These are phyloP conservation scores for Micractinium conductrix DNA, from an alignment of 139 green algal genomes.

Conservation along the genomic window DNA sequence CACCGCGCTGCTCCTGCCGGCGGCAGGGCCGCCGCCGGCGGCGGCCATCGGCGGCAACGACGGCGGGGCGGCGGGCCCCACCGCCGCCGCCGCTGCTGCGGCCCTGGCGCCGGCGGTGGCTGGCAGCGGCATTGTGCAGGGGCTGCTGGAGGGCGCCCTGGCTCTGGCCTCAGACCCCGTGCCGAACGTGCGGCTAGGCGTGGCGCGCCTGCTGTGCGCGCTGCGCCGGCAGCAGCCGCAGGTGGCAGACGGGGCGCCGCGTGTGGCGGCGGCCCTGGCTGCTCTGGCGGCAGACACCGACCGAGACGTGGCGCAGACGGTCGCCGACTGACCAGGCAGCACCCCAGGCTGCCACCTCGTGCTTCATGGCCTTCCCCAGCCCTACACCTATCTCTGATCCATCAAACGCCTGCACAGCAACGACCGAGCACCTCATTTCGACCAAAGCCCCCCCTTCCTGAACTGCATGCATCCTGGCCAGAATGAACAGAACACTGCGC, in stretches of 20 bases:
- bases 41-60: background rate
- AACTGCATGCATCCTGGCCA: too few relatives aligned
- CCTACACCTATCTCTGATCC: too few relatives aligned
- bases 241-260: background rate
- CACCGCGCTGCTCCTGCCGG: constrained; percentile 32
- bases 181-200: constrained; percentile 50
- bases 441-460: too few relatives aligned
- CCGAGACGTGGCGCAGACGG: background rate
- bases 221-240: constrained; percentile 3
- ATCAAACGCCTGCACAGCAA: too few relatives aligned
- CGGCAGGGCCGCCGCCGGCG: background rate
- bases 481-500: too few relatives aligned
- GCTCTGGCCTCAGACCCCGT: constrained; percentile 45
- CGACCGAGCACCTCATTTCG: too few relatives aligned
- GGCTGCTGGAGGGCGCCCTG: constrained; percentile 42
- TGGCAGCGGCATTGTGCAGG: constrained; percentile 2
- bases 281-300: constrained; percentile 14
- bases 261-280: background rate
- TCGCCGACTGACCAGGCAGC: background rate
- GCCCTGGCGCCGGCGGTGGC: background rate
- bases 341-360: too few relatives aligned
- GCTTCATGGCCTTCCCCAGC: too few relatives aligned
- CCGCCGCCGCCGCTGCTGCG: background rate
- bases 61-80: background rate
- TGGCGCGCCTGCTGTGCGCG: constrained; percentile 35